Base-by-base conservation (phyloP, 1,284 basidiomycete genomes). In the Irpex lacteus region DNA sequence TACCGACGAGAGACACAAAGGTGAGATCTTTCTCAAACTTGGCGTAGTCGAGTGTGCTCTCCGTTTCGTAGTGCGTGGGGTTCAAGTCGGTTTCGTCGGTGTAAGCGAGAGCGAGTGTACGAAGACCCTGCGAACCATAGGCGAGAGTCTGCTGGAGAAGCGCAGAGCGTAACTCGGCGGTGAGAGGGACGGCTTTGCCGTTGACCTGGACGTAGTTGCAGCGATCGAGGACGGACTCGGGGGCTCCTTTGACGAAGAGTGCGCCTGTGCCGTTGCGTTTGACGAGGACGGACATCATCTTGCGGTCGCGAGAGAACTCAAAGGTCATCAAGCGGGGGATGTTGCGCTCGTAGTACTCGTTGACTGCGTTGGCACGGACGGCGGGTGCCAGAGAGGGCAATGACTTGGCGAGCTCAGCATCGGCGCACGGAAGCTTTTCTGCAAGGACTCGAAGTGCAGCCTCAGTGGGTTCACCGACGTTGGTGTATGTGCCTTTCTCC, bases 251-350 rank as follows among this genome's bases (percentile, higher is more conserved):
- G 74, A 93, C 95, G 72, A 96, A 91, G 2, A 97, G 81, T 18
- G 89, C 83, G 44, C 88, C 88, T 4, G 77, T 76, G 8, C 82
- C 84, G 66, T 87, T 82, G 65, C 84, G 78, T 52, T 66, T 70
- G 5, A 77, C 70, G 58, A 98, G 86, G 47, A 98, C 95, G 26
- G 96, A 98, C 97, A 98, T 99, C 85, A 96, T 96, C 80, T 98
- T 99, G 75, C 97, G 92, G 77, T 99, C 98, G 40, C 97, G 91
- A 34, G 95, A 94, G 78, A 99, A 99, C 76, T 98, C 97, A 73
- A 99, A 96, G 2, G 96, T 98, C 68, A 97, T 80, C 9, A 98
- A 82, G 65, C 96, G 89, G 18, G 89, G 82, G 71, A 95, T 89
- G 19, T 79, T 82, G 58, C 82, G 80, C 69, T 95, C 92, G 72